These are phyloP conservation scores for Triticum turgidum DNA, from an alignment of 176 grass and related monocot species.

Conservation along the genomic window DNA sequence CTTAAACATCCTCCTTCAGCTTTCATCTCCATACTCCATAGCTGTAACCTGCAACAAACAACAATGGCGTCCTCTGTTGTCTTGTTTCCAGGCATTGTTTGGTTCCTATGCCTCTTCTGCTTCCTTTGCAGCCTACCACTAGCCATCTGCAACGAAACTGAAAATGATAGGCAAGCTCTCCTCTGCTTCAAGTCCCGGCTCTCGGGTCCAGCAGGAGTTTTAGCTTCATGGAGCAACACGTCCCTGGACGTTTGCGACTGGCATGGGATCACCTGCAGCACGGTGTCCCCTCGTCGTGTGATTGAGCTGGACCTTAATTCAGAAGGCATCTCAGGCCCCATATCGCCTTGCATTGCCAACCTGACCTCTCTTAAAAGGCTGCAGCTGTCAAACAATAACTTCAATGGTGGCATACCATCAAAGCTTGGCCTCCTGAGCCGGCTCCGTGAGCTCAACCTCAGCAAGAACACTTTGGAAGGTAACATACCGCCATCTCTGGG, in stretches of 20 bases:
- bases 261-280: constrained; percentile 36
- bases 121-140: not conserved
- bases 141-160: not conserved
- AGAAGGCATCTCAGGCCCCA: constrained; percentile 18
- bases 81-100: not conserved
- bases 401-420: constrained; percentile 40
- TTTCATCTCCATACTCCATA: not conserved
- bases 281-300: not conserved
- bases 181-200: constrained; percentile 47
- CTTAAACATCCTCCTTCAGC: not conserved
- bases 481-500: constrained; percentile 26
- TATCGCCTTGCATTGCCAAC: constrained; percentile 40
- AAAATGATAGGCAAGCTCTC: constrained; percentile 32
- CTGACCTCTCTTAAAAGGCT: constrained; percentile 34
- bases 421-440: constrained; percentile 33
- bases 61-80: not conserved
- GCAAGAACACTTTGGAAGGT: constrained; percentile 51
- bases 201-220: not conserved
- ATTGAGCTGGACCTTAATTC: constrained; percentile 31
- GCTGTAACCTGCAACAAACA: not conserved
- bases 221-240: constrained; percentile 38
- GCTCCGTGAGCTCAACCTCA: constrained; percentile 55
- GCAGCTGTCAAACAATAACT: constrained; percentile 38
- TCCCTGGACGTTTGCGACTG: constrained; percentile 35
- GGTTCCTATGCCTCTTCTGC: not conserved